These are phyloP conservation scores for Vinca major DNA, from an alignment of 305 asterid species.

Conservation along the genomic window DNA sequence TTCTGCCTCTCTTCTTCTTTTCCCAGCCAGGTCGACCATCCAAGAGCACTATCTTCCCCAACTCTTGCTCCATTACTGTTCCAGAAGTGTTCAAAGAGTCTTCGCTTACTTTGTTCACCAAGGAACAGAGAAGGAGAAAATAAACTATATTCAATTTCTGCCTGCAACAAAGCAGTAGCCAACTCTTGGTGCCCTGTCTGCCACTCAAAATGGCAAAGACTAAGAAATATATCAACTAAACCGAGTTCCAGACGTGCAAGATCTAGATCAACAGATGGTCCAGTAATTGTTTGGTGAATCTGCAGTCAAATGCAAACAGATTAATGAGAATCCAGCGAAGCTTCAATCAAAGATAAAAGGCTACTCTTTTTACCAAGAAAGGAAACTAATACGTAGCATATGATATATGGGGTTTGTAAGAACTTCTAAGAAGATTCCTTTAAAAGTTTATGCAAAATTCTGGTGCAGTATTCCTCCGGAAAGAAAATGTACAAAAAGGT, in stretches of 20 bases:
- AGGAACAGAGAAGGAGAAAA: constrained; percentile 73
- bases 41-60: constrained; percentile 94
- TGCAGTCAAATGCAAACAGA: constrained; percentile 27
- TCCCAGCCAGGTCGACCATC: constrained; percentile 91
- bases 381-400: background rate
- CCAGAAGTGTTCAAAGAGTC: constrained; percentile 93
- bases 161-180: constrained; percentile 94
- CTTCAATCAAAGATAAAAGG: constrained; percentile 5
- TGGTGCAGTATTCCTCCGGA: background rate
- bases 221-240: constrained; percentile 62
- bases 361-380: background rate
- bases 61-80: constrained; percentile 80
- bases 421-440: background rate
- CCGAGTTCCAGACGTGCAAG: constrained; percentile 62
- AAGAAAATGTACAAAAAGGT: background rate
- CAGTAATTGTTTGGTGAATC: constrained; percentile 43
- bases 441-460: background rate
- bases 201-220: constrained; percentile 95
- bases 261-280: constrained; percentile 39
- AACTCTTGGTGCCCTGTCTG: constrained; percentile 90
- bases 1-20: constrained; percentile 82
- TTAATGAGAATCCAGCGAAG: constrained; percentile 22
- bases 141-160: constrained; percentile 76
- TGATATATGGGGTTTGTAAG: background rate
- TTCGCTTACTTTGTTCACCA: constrained; percentile 76